phyloP scores from a whole-genome alignment of 2,329 filamentous ascomycete genomes.

The Atkinsonella hypoxylon region DNA sequence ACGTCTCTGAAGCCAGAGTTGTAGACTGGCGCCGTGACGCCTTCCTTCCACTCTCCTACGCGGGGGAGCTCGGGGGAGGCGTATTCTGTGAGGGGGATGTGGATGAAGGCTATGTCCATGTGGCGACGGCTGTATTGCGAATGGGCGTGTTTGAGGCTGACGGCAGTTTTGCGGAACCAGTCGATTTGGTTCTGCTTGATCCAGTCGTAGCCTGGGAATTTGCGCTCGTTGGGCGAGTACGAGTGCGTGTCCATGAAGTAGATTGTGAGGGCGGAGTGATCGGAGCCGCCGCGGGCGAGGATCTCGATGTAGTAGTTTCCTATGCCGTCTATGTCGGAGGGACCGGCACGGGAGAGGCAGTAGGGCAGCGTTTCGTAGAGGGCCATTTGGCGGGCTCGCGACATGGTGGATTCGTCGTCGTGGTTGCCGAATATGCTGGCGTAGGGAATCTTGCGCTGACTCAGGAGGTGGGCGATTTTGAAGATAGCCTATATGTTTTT shows the following conservation, averaged over 20 bases:
- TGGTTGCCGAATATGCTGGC: conserved; percentile 95
- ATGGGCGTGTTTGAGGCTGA: conserved; percentile 63
- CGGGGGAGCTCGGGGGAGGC: conserved; percentile 45
- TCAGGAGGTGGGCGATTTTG: conserved; percentile 78
- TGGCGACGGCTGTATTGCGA: conserved; percentile 81
- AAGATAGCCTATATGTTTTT: conserved; percentile 56
- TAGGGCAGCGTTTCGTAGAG: conserved; percentile 80
- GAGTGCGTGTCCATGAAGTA: conserved; percentile 90
- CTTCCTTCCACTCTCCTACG: conserved; percentile 63
- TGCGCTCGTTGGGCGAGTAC: conserved; percentile 79
- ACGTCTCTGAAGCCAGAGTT: conserved; percentile 92
- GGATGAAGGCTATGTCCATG: conserved; percentile 93
- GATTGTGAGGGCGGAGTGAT: conserved; percentile 85
- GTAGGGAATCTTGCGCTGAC: conserved; percentile 81
- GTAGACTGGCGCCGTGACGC: conserved; percentile 74
- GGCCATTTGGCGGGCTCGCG: conserved; percentile 68
- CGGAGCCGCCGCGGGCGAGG: conserved; percentile 62
- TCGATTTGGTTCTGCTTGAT: conserved; percentile 86
- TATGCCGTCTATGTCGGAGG: conserved; percentile 73
- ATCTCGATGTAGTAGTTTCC: conserved; percentile 94
- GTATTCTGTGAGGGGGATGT: conserved; percentile 92
- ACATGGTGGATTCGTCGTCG: conserved; percentile 79
- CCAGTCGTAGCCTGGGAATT: conserved; percentile 94
- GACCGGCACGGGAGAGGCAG: conserved; percentile 75
- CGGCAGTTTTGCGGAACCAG: conserved; percentile 79